Percentiles rank a stretch among this genome's conserved stretches.
Conservation (phyloP, 2,329 filamentous ascomycete species). For the Dactylellina haptotyla region DNA sequence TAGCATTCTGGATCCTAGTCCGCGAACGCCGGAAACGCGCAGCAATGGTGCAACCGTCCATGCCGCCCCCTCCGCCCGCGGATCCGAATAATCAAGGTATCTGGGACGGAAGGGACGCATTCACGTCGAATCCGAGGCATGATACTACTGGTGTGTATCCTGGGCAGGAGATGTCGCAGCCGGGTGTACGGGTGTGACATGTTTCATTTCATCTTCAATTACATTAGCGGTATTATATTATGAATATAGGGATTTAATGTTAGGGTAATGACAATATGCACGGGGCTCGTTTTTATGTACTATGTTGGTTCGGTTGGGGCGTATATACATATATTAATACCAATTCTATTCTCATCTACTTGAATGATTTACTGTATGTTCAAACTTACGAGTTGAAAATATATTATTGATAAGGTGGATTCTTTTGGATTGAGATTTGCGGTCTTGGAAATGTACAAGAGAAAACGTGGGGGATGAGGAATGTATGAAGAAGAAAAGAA, state of each 20-base stretch:
- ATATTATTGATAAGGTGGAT: neutral
- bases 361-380: neutral
- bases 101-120: neutral
- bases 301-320: too few species aligned
- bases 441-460: neutral
- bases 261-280: neutral
- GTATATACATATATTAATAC: neutral
- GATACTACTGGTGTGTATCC: conserved; percentile 1
- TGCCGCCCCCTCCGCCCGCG: neutral
- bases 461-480: neutral
- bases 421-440: neutral
- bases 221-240: neutral
- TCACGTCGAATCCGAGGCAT: neutral
- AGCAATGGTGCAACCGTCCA: neutral
- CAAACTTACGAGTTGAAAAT: neutral
- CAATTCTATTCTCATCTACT: neutral
- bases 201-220: neutral
- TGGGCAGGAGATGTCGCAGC: neutral
- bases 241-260: neutral
- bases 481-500: neutral
- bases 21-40: conserved; percentile 13
- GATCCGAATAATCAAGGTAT: conserved; percentile 11
- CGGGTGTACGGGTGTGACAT: neutral
- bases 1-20: conserved; percentile 6
- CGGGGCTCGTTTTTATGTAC: too few species aligned